These are phyloP conservation scores for Scenedesmus sp. DNA, from an alignment of 163 green algal genomes.

Conservation along the genomic window DNA sequence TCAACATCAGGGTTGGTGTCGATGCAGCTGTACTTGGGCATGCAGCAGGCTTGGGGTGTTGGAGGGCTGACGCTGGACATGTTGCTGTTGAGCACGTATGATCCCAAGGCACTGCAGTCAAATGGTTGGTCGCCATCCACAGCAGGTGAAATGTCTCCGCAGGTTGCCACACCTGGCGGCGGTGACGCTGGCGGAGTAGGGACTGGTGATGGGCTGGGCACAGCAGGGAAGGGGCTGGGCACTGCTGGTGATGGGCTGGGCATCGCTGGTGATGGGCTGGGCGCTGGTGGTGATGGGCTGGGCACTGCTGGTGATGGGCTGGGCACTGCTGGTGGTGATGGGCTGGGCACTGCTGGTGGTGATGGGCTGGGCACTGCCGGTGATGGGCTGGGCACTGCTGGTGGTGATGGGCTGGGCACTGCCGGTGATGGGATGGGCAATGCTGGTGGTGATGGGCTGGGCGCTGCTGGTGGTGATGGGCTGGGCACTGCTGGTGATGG, in stretches of 20 bases:
- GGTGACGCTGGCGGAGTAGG: too few relatives aligned
- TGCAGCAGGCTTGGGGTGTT: background rate
- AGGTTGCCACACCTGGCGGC: background rate
- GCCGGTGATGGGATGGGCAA: too few relatives aligned
- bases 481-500: too few relatives aligned
- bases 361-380: background rate
- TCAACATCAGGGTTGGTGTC: background rate
- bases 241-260: background rate
- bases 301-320: background rate
- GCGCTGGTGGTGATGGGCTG: background rate
- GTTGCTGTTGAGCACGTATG: background rate
- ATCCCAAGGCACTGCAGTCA: background rate
- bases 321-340: too few relatives aligned
- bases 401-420: too few relatives aligned
- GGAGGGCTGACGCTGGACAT: background rate
- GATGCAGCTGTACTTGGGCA: conserved; percentile 4
- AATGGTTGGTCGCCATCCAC: background rate
- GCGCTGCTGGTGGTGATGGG: too few relatives aligned
- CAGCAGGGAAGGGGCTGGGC: background rate
- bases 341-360: too few relatives aligned
- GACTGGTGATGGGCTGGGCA: background rate
- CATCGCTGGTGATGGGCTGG: background rate
- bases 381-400: background rate
- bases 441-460: too few relatives aligned
- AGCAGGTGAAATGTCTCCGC: background rate